These are phyloP conservation scores for Aspergillus sp. DNA, from an alignment of 2,329 filamentous ascomycete species.

Conservation along the genomic window DNA sequence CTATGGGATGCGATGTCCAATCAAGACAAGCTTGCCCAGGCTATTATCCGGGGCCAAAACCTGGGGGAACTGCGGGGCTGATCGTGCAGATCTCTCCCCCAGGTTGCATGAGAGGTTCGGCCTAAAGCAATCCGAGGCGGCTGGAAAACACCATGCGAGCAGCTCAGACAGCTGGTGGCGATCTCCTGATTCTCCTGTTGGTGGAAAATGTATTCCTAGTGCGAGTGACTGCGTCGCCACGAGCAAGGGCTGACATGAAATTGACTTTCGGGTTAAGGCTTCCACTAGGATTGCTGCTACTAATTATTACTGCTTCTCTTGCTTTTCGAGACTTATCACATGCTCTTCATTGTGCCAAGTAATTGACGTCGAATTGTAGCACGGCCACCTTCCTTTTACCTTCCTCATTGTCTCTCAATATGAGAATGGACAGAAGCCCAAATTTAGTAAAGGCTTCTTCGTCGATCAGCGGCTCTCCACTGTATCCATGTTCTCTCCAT, in stretches of 20 bases:
- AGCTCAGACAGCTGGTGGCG: neutral
- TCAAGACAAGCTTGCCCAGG: neutral
- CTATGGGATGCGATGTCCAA: neutral
- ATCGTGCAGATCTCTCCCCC: neutral
- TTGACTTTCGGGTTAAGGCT: neutral
- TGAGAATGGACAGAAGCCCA: neutral
- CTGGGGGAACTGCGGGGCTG: neutral
- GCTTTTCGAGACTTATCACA: no score
- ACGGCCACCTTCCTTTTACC: neutral
- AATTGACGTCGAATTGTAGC: neutral
- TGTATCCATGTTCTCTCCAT: neutral
- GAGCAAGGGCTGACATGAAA: neutral
- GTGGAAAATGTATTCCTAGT: constrained; percentile 1
- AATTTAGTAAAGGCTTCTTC: neutral
- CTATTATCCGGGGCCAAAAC: neutral
- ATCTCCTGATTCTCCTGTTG: neutral
- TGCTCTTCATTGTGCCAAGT: neutral
- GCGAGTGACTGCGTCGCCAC: neutral
- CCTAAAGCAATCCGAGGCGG: neutral
- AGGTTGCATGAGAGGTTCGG: neutral
- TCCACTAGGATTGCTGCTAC: neutral
- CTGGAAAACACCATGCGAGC: neutral
- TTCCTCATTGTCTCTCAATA: neutral
- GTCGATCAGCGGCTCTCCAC: constrained; percentile 2
- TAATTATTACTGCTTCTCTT: neutral